These are phyloP conservation scores for Rhodotorula sp. DNA, from an alignment of 1,284 basidiomycete genomes.

Conservation along the genomic window DNA sequence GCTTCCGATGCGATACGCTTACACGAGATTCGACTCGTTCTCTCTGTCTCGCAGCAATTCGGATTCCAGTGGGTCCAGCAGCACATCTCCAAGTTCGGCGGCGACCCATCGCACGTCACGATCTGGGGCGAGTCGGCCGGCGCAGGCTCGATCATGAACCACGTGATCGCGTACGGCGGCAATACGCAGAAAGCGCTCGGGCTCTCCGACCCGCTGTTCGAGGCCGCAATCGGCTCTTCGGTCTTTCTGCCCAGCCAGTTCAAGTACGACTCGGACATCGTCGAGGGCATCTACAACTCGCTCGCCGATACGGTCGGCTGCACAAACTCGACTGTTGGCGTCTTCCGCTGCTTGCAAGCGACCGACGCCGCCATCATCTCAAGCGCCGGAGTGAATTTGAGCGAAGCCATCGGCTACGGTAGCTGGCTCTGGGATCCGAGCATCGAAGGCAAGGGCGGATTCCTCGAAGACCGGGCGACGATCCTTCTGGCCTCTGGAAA, in stretches of 20 bases:
- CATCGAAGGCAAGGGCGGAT: not conserved
- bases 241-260: not conserved
- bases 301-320: not conserved
- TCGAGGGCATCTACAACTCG: not conserved
- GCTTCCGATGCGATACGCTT: not conserved
- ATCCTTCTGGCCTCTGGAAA: not conserved
- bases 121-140: conserved; percentile 6
- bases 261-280: not conserved
- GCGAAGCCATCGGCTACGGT: not conserved
- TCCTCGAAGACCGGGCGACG: not conserved
- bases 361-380: not conserved
- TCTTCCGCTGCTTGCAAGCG: not conserved
- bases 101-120: not conserved
- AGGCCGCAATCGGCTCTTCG: not conserved
- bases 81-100: conserved; percentile 8
- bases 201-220: not conserved
- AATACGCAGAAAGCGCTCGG: conserved; percentile 1
- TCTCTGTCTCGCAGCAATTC: not conserved
- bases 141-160: not conserved
- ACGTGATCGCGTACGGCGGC: conserved; percentile 3
- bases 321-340: not conserved
- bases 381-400: not conserved
- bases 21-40: not conserved
- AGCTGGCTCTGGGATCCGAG: not conserved
- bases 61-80: conserved; percentile 1